Percentiles rank a stretch among this genome's conserved stretches.
Conservation (phyloP, 139 green algal species). For the Limnomonas spitsbergensis region DNA sequence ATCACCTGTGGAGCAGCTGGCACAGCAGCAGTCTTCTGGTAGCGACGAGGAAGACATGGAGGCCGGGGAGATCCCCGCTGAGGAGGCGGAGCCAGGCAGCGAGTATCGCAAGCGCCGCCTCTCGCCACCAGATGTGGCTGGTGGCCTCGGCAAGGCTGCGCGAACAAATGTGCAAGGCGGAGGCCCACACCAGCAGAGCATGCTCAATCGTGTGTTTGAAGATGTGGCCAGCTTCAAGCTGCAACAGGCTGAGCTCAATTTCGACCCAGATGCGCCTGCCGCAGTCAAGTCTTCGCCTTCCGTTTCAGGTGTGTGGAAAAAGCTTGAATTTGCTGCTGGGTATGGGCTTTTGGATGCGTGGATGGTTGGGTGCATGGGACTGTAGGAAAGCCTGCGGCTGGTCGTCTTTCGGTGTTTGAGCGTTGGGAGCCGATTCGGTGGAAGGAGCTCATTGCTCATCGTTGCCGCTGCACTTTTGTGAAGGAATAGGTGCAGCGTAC, state of each 20-base stretch:
- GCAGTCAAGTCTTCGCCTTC: conserved; percentile 5
- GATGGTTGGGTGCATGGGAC: background rate
- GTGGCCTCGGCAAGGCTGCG: background rate
- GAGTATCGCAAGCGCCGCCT: background rate
- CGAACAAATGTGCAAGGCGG: background rate
- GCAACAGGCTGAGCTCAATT: conserved; percentile 4
- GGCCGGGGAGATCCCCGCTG: conserved; percentile 13
- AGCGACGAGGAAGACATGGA: conserved; percentile 3
- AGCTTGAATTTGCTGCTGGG: background rate
- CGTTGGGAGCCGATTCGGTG: too few species aligned
- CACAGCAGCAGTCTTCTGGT: background rate
- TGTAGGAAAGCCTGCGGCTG: too few species aligned
- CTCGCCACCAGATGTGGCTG: background rate
- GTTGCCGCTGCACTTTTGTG: too few species aligned
- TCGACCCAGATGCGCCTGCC: conserved; percentile 8
- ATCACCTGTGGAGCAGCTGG: background rate
- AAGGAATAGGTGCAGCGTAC: too few species aligned
- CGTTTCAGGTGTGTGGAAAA: background rate
- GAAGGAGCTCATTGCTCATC: too few species aligned
- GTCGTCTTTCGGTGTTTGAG: too few species aligned
- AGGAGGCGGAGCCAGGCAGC: background rate
- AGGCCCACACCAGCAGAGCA: background rate
- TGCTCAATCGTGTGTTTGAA: conserved; percentile 2
- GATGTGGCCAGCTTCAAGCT: conserved; percentile 7
- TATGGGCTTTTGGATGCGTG: background rate